Base-by-base conservation (phyloP, 805 yeast species). In the Wickerhamomyces bovis region DNA sequence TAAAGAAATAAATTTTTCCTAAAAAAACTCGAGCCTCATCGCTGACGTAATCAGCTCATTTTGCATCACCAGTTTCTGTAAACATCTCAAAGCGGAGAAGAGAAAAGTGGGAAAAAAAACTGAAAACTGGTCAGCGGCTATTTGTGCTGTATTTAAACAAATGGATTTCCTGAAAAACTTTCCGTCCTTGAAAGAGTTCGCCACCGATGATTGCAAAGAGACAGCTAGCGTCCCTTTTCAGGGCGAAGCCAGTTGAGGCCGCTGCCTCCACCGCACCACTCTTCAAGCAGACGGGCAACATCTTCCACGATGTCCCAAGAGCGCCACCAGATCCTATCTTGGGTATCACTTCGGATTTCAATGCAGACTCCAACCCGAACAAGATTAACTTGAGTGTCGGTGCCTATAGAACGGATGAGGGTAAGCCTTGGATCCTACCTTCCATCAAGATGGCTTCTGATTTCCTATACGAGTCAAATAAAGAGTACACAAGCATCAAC, bases 391-490 rank as follows among this genome's bases (percentile, higher is more conserved):
- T 70, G 26, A 66, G 71, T 9, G 73, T 69, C 12, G 74, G 74
- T 10, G 98, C 98, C n/a, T 92, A 92, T 72, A 78, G 98, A 64
- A 96, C 89, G 65, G 81, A 84, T 63, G 56, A 67, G 10, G 98
- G 98, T 41, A 79, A 82, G 64, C 97, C 98, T 41, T 89, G 87
- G 78, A 84, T 92, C 47, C 75, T 90, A 56, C 90, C 95, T 16
- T 72, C 86, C 26, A 88, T 88, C 50, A 72, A 73, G 58, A 16
- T 47, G 45, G 47, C 53, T 1, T 38, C 69, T 72, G 57, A 92
- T 90, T 39, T 92, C 83, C 63, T 58, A 67, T 44, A 64, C 51
- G 60, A 57, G 44, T n/a, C 52, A 48, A 83, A 87, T 70, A 86
- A 88, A 71, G 96, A 88, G 69, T 88, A 88, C 66, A 83, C 89